Conservation (phyloP, 768 basidiomycete species). For the Mrakia frigida region DNA sequence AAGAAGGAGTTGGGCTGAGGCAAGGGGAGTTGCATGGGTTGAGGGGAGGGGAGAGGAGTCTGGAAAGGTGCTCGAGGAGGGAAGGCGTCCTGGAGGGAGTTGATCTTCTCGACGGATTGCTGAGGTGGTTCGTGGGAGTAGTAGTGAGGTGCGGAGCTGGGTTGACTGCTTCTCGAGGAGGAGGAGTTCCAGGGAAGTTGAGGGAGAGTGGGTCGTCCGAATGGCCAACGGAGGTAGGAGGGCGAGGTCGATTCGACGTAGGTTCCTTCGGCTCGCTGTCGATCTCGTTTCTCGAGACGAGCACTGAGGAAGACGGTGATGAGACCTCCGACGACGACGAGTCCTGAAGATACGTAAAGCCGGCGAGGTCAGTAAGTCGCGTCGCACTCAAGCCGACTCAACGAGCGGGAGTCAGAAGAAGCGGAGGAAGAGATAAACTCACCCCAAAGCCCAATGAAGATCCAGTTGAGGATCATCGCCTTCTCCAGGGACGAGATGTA, state of each 20-base stretch:
- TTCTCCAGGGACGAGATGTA: slow-evolving; percentile 69
- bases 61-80: not conserved
- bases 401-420: no score
- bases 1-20: not conserved
- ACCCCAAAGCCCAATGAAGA: slow-evolving; percentile 57
- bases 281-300: not conserved
- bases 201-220: not conserved
- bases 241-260: not conserved
- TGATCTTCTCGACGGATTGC: not conserved
- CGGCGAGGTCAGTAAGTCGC: not conserved
- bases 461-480: slow-evolving; percentile 73
- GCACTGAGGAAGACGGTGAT: slow-evolving; percentile 35
- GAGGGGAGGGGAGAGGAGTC: slow-evolving; percentile 7
- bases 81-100: not conserved
- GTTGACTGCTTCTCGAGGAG: not conserved
- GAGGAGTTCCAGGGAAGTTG: not conserved
- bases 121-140: not conserved
- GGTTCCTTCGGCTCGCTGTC: not conserved
- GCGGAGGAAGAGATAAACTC: not conserved
- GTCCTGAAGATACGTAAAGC: slow-evolving; percentile 25
- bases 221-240: not conserved
- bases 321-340: slow-evolving; percentile 74
- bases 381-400: not conserved
- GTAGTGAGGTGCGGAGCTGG: not conserved
- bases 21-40: not conserved